Base-by-base conservation (phyloP, 176 grass and related monocot species). In the Oropetium thomaeum region DNA sequence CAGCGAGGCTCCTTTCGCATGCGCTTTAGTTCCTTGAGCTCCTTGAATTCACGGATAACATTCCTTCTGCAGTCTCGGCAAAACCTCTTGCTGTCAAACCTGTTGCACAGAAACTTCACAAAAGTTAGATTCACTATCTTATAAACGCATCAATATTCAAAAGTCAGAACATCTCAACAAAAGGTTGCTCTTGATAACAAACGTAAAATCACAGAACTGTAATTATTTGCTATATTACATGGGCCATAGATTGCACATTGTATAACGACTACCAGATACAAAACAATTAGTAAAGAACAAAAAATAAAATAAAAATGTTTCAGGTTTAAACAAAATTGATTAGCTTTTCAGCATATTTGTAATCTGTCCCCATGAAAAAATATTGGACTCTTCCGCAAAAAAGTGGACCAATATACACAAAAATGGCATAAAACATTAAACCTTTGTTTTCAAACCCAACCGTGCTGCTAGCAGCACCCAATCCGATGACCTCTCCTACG, bases 11-110 rank as follows among this genome's bases (percentile, higher is more conserved):
- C 89, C 67, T 38, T 85, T n/a, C 78, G 77, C 67, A 96, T 61
- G 35, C 93, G 89, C 60, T 96, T 96, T 71, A 96, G 75, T 69
- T 96, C 93, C 70, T 96, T 96, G 43, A 96, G 82, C 62, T 96
- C 93, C 83, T 96, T 96, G 67, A 96, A 96, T 87, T 96, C 93
- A 13, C 89, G 83, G 45, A 96, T 90, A 48, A 96, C 93, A 81
- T 96, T 96, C 74, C 82, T 90, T 90, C 93, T 80, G 70, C 93
- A 96, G 38, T 96, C 93, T 90, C 93, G 83, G 70, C 89, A 96
- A 85, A 96, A 96, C 41, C 89, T 96, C 87, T 92, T 96, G 89
- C 89, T 96, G 66, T 96, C 93, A 48, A 96, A 96, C 93, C 93
- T 96, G 83, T 65, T 38, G 58, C 53, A 83, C 49, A 55, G 31